phyloP scores from a whole-genome alignment of 2,329 filamentous ascomycete species.

The Hortaea werneckii region DNA sequence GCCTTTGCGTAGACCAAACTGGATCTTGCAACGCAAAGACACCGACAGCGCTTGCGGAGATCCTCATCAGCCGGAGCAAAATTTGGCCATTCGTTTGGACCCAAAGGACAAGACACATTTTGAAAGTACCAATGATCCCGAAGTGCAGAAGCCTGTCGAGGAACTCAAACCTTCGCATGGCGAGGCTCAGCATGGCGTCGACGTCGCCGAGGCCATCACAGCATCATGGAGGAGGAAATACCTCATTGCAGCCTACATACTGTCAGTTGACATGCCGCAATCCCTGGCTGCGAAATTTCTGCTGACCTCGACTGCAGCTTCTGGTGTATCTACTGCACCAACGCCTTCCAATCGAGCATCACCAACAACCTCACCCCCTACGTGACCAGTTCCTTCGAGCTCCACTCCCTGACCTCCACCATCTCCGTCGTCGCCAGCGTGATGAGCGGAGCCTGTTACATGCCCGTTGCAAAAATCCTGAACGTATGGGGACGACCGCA shows the following conservation, averaged over 20 bases:
- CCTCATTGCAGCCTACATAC: conserved; percentile 27
- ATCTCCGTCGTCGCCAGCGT: conserved; percentile 27
- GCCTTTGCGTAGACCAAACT: too few species aligned
- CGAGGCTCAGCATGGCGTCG: too few species aligned
- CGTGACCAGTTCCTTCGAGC: conserved; percentile 30
- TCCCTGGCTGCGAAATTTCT: not conserved
- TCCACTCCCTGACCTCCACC: conserved; percentile 27
- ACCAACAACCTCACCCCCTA: conserved; percentile 25
- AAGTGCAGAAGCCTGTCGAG: too few species aligned
- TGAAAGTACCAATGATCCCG: too few species aligned
- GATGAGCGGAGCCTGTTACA: conserved; percentile 28
- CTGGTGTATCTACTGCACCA: conserved; percentile 40
- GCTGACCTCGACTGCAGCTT: conserved; percentile 27
- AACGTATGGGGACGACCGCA: conserved; percentile 32
- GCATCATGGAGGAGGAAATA: too few species aligned
- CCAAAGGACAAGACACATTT: too few species aligned
- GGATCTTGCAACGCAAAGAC: too few species aligned
- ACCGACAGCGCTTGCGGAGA: too few species aligned
- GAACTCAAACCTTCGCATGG: too few species aligned
- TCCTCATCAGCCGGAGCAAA: too few species aligned
- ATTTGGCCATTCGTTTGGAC: too few species aligned
- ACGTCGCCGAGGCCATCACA: too few species aligned
- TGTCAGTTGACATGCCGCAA: conserved; percentile 15
- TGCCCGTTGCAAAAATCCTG: conserved; percentile 30
- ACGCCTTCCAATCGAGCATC: conserved; percentile 36